Conservation (phyloP, 305 asterid genomes). For the Salvia sclarea region DNA sequence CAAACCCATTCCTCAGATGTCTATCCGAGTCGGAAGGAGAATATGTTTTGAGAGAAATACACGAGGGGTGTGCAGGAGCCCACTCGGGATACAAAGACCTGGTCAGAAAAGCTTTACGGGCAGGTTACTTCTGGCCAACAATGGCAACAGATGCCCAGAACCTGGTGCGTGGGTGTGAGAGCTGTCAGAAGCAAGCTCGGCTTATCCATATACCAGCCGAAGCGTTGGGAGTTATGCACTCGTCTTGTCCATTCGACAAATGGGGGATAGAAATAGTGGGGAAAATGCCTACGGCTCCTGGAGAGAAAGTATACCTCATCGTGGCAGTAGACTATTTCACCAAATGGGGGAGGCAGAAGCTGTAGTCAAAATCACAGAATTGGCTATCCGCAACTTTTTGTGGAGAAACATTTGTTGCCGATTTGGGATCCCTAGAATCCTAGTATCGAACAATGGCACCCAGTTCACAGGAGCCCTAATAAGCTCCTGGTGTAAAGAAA, state of each 20-base stretch:
- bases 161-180: neutral
- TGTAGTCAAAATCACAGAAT: neutral
- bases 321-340: neutral
- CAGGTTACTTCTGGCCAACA: neutral
- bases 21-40: neutral
- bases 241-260: neutral
- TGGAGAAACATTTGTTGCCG: neutral
- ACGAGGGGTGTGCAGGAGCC: neutral
- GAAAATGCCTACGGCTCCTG: neutral
- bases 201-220: neutral
- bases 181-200: neutral
- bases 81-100: neutral
- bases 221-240: neutral
- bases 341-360: neutral
- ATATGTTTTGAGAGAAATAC: neutral
- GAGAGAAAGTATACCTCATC: neutral
- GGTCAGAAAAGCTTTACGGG: neutral
- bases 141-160: neutral
- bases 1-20: neutral
- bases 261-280: neutral
- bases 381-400: neutral
- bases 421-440: neutral
- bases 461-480: neutral
- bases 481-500: too few relatives aligned
- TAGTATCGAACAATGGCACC: neutral